phyloP scores from a whole-genome alignment of 2,329 filamentous ascomycete species.

The Pseudogymnoascus pannorum region DNA sequence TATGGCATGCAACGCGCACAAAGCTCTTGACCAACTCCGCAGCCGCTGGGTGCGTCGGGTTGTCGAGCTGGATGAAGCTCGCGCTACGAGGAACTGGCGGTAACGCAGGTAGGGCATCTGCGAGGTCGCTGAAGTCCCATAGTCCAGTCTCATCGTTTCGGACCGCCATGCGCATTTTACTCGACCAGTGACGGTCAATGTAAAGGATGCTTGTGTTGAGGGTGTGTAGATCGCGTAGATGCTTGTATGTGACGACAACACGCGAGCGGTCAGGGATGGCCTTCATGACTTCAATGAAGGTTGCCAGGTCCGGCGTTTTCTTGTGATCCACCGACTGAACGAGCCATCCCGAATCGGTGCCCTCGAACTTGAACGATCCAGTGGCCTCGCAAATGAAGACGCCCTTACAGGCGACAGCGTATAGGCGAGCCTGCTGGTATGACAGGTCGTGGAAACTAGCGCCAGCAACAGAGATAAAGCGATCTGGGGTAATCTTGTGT shows the following conservation, averaged over 20 bases:
- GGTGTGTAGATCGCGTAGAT: slow-evolving; percentile 89
- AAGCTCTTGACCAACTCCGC: slow-evolving; percentile 92
- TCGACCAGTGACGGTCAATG: slow-evolving; percentile 91
- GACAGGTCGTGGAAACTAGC: slow-evolving; percentile 94
- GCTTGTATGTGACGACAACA: slow-evolving; percentile 91
- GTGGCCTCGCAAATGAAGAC: slow-evolving; percentile 93
- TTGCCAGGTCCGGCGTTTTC: slow-evolving; percentile 76
- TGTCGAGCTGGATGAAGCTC: slow-evolving; percentile 86
- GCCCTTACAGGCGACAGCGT: slow-evolving; percentile 84
- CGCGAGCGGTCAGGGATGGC: slow-evolving; percentile 73
- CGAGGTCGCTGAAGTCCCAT: slow-evolving; percentile 90
- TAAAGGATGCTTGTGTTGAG: slow-evolving; percentile 88
- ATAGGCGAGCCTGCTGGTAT: slow-evolving; percentile 94
- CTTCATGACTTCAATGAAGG: slow-evolving; percentile 88
- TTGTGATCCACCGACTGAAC: slow-evolving; percentile 89
- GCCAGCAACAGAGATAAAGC: slow-evolving; percentile 89
- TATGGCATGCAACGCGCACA: slow-evolving; percentile 83
- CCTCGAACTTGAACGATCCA: slow-evolving; percentile 92
- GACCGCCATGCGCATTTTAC: slow-evolving; percentile 86
- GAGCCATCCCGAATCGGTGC: slow-evolving; percentile 84
- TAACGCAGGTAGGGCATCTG: slow-evolving; percentile 68
- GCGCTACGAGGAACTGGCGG: slow-evolving; percentile 68
- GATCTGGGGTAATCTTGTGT: slow-evolving; percentile 89
- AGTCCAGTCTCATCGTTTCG: slow-evolving; percentile 84
- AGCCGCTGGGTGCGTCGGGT: slow-evolving; percentile 81